Conservation (phyloP, 2,329 filamentous ascomycete species). For the Verruconis gallopava region DNA sequence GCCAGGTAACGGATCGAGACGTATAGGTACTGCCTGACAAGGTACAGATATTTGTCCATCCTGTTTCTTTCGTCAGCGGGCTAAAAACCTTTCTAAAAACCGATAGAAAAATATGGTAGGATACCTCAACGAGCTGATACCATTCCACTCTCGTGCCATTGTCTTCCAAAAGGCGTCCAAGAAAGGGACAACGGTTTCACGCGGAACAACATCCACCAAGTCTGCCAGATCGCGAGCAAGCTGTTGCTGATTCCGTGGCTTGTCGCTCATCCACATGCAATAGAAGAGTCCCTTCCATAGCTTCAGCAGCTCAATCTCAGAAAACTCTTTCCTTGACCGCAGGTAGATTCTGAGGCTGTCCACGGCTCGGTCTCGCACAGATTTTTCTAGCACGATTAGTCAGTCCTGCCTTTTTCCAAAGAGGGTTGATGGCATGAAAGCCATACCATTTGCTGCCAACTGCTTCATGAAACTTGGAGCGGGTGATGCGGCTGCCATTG, state of each 20-base stretch:
- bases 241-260: slow-evolving; percentile 71
- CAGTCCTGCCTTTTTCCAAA: too few relatives aligned
- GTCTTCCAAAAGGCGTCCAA: slow-evolving; percentile 39
- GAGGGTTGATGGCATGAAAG: slow-evolving; percentile 9
- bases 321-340: slow-evolving; percentile 46
- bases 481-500: not conserved
- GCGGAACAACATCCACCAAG: slow-evolving; percentile 49
- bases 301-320: slow-evolving; percentile 63
- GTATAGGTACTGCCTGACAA: slow-evolving; percentile 66
- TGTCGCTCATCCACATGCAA: slow-evolving; percentile 87
- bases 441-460: slow-evolving; percentile 69
- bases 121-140: slow-evolving; percentile 34
- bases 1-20: slow-evolving; percentile 47
- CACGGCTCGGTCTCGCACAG: slow-evolving; percentile 64
- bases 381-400: slow-evolving; percentile 49
- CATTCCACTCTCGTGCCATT: slow-evolving; percentile 37
- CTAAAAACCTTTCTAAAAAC: not conserved
- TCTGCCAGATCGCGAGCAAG: slow-evolving; percentile 66
- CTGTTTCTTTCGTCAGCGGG: slow-evolving; percentile 21
- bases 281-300: slow-evolving; percentile 94
- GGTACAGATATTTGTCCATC: slow-evolving; percentile 85
- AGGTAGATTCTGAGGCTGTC: slow-evolving; percentile 68
- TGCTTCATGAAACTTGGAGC: slow-evolving; percentile 54
- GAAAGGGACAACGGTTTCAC: slow-evolving; percentile 28
- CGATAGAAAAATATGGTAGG: slow-evolving; percentile 44